Percentiles rank a stretch among this genome's conserved stretches.
Evolutionary conservation across 345 rosid species (phyloP).

Genomic region (Kernera saxatilis): DNA sequence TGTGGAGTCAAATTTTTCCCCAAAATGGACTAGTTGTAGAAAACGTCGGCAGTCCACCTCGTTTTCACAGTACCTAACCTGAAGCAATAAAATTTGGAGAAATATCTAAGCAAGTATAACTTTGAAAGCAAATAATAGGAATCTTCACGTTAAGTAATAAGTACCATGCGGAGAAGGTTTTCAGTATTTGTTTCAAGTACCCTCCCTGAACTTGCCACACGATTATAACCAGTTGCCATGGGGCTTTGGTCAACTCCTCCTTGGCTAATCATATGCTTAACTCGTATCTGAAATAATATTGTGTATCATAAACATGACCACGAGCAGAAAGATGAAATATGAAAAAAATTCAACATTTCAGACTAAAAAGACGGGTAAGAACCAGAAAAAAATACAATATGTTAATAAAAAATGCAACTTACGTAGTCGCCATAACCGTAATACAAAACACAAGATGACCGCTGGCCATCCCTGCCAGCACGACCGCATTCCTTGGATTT

Average conservation of each 20-base stretch:
- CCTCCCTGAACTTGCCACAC: constrained; percentile 59
- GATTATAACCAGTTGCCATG: constrained; percentile 54
- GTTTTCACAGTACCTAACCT: constrained; percentile 94
- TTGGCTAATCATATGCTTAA: constrained; percentile 92
- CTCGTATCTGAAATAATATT: constrained; percentile 61
- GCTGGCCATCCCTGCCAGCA: constrained; percentile 97
- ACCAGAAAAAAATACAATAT: background rate
- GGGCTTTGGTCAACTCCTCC: constrained; percentile 81
- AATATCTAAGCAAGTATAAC: constrained; percentile 7
- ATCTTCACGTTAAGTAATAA: constrained; percentile 22
- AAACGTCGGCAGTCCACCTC: constrained; percentile 93
- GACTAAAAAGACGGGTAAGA: background rate
- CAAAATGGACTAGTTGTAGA: constrained; percentile 86
- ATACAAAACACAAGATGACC: constrained; percentile 84
- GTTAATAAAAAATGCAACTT: constrained; percentile 31
- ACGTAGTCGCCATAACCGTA: constrained; percentile 96
- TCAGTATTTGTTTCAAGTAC: constrained; percentile 84
- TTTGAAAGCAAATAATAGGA: background rate
- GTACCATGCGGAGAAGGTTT: constrained; percentile 88
- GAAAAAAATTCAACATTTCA: background rate
- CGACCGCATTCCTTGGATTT: constrained; percentile 88
- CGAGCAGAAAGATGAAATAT: background rate
- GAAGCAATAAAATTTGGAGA: constrained; percentile 32
- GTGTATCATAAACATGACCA: constrained; percentile 13
- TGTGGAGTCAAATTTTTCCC: constrained; percentile 73